Percentiles rank a stretch among this genome's conserved stretches.
Conservation (phyloP, 306 rosid species). For the Trifolium repens region DNA sequence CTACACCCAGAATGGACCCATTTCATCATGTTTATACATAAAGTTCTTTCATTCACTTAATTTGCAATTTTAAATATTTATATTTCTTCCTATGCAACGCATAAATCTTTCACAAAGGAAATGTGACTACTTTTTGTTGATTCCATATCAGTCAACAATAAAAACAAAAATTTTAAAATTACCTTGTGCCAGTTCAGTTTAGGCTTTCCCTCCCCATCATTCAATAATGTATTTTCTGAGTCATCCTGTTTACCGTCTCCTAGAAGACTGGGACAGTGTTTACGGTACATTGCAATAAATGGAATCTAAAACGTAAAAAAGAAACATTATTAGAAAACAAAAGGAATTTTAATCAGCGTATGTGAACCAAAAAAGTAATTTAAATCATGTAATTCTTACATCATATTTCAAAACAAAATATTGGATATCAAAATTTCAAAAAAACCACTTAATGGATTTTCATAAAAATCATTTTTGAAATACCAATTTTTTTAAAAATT, state of each 20-base stretch:
- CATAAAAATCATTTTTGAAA: too few species aligned
- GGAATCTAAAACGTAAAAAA: slow-evolving; percentile 44
- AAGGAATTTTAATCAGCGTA: not conserved
- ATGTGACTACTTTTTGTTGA: slow-evolving; percentile 20
- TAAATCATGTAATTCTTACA: slow-evolving; percentile 42
- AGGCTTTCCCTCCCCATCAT: slow-evolving; percentile 21
- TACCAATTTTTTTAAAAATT: too few species aligned
- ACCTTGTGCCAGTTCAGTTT: slow-evolving; percentile 30
- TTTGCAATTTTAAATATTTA: slow-evolving; percentile 32
- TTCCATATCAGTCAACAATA: slow-evolving; percentile 31
- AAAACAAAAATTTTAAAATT: not conserved
- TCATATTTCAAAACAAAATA: slow-evolving; percentile 39
- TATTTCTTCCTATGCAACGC: slow-evolving; percentile 16
- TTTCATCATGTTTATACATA: slow-evolving; percentile 18
- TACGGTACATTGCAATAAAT: slow-evolving; percentile 35
- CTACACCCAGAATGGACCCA: slow-evolving; percentile 43
- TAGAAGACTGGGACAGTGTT: slow-evolving; percentile 32
- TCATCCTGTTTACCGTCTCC: slow-evolving; percentile 5
- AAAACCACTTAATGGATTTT: too few species aligned
- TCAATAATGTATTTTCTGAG: slow-evolving; percentile 1
- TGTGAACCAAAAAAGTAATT: slow-evolving; percentile 20
- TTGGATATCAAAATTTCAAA: too few species aligned
- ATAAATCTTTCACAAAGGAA: slow-evolving; percentile 8
- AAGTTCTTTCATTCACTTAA: slow-evolving; percentile 25
- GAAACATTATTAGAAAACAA: slow-evolving; percentile 12